Base-by-base conservation (phyloP, 2,329 filamentous ascomycete species). In the Ustulina deusta region DNA sequence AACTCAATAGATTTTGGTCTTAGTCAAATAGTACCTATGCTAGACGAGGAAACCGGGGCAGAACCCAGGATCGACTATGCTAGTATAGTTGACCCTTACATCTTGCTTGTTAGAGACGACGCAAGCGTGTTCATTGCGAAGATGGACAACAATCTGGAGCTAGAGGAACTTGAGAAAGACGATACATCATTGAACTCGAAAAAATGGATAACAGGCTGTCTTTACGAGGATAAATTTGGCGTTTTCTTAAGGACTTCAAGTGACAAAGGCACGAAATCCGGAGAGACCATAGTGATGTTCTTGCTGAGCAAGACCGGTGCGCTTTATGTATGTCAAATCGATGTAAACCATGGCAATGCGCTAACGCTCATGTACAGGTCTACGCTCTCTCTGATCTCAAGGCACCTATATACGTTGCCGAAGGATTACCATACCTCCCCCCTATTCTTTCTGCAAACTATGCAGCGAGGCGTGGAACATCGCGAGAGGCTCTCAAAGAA, bases 11-110 rank as follows among this genome's bases (percentile, higher is more conserved):
- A 97, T 78, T 87, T 99, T 66, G 93, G 91, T 11, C 86, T 99
- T 61, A 90, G 91, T 52, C 95, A 98, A 76, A 98, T 99, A 62
- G 86, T 97, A 57, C 93, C 94, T 0, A 93, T 98, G 87, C 88
- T 93, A 69, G 96, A 98, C 74, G 96, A 97, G 74, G 93, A 96
- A 71, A 94, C 91, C 0, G 94, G 92, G 13, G 90, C 88, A 22
- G 93, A 97, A 74, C 90, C 93, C 4, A 87, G 90, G 61, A 91
- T 96, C 48, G 83, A 94, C 52, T 91, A 89, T 74, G 91, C 93
- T 42, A 97, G 92, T 77, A 94, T 98, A 74, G 88, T 88, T 22
- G 95, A 98, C 73, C 93, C 93, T 0, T 97, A 94, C 76, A 80
- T 99, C 13, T 83, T 97, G 1, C 86, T 98, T 15, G 82, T 97